Percentiles rank a stretch among this genome's conserved stretches.
Conservation (phyloP, 2,329 filamentous ascomycete genomes). For the Cercospora janseana region DNA sequence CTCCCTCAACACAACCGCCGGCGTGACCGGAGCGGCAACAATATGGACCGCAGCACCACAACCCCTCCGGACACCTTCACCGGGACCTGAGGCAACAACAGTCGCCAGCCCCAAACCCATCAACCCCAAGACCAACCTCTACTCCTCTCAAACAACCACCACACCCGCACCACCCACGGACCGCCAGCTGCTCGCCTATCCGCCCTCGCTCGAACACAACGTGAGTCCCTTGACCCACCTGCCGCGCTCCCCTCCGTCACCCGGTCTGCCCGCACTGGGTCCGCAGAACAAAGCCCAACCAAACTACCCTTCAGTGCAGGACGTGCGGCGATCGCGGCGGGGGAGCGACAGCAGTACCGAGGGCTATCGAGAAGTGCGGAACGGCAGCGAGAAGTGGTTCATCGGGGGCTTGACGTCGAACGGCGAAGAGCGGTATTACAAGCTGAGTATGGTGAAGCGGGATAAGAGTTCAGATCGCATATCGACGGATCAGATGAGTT, state of each 20-base stretch:
- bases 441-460: constrained; percentile 70
- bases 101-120: constrained; percentile 48
- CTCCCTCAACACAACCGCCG: constrained; percentile 26
- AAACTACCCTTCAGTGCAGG: constrained; percentile 36
- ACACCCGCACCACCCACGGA: constrained; percentile 41
- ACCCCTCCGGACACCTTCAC: constrained; percentile 22
- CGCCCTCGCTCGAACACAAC: constrained; percentile 38
- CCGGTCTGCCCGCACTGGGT: constrained; percentile 36
- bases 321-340: constrained; percentile 47
- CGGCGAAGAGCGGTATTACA: constrained; percentile 80
- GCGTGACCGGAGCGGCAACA: constrained; percentile 41
- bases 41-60: constrained; percentile 33
- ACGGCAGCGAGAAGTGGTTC: constrained; percentile 76
- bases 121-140: constrained; percentile 45
- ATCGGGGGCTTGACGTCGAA: constrained; percentile 72
- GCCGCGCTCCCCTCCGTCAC: constrained; percentile 38
- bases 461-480: constrained; percentile 71
- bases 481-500: constrained; percentile 71
- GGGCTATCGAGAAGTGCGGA: constrained; percentile 70
- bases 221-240: constrained; percentile 40
- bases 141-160: constrained; percentile 26
- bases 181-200: constrained; percentile 42
- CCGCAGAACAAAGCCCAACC: constrained; percentile 37
- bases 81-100: constrained; percentile 21
- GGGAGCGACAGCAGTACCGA: constrained; percentile 74